phyloP scores from a whole-genome alignment of 495 filamentous ascomycete genomes.

The Xylaria flabelliformis region DNA sequence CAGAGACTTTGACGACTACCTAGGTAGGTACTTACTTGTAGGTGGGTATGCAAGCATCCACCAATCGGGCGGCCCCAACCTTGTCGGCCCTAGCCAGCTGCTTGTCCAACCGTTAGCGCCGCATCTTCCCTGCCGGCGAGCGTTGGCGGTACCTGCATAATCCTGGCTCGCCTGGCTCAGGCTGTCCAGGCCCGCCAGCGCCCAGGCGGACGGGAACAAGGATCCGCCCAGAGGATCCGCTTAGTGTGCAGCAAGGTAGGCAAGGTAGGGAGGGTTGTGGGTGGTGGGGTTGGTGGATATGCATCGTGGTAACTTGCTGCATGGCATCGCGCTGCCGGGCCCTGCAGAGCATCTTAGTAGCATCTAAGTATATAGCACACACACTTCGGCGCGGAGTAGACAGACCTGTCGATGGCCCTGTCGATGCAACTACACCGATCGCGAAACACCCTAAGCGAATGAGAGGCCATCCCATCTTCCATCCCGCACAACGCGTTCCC shows the following conservation, averaged over 20 bases:
- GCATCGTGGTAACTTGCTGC: constrained; percentile 11
- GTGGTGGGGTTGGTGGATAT: not conserved
- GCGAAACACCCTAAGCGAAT: constrained; percentile 19
- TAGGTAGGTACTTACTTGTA: too few relatives aligned
- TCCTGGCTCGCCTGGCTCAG: constrained; percentile 24
- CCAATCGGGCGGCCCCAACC: constrained; percentile 6
- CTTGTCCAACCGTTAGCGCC: constrained; percentile 12
- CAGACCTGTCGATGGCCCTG: constrained; percentile 1
- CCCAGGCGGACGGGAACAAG: constrained; percentile 25
- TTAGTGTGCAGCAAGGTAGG: constrained; percentile 10
- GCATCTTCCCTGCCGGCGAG: not conserved
- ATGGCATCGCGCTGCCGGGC: constrained; percentile 13
- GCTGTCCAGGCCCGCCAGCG: constrained; percentile 4
- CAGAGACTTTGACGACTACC: not conserved
- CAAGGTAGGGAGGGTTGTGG: constrained; percentile 17
- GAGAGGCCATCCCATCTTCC: not conserved
- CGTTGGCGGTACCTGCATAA: constrained; percentile 21
- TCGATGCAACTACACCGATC: constrained; percentile 22
- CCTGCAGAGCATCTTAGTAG: constrained; percentile 12
- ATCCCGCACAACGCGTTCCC: constrained; percentile 30
- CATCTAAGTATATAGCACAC: not conserved
- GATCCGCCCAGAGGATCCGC: constrained; percentile 25
- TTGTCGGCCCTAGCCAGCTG: not conserved
- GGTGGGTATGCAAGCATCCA: not conserved
- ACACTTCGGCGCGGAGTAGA: not conserved